Evolutionary conservation across 441 rosid genomes (phyloP).

Genomic region (Eruca vesicaria): DNA sequence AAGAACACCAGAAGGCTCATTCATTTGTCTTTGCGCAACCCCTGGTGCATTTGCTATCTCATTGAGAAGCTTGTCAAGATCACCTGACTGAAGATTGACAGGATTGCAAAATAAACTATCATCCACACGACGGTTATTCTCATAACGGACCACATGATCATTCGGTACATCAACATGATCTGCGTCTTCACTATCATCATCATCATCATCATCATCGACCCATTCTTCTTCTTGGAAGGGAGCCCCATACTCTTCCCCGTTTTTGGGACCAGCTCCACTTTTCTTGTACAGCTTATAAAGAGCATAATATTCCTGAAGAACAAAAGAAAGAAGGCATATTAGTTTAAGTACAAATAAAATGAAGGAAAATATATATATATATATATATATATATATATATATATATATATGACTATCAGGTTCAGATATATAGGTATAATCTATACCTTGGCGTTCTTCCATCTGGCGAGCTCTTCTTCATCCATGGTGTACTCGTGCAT

Average conservation of each 20-base stretch:
- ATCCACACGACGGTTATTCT: neutral
- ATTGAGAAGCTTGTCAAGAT: neutral
- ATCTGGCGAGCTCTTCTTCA: slow-evolving; percentile 73
- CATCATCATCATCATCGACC: neutral
- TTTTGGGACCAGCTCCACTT: neutral
- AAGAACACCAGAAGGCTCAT: neutral
- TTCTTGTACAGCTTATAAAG: neutral
- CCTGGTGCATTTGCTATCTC: neutral
- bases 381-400: too few species aligned
- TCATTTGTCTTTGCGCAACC: neutral
- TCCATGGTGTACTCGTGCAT: slow-evolving; percentile 86
- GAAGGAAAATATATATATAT: too few species aligned
- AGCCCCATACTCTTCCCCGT: neutral
- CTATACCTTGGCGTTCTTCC: slow-evolving; percentile 61
- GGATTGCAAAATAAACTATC: neutral
- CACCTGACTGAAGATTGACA: neutral
- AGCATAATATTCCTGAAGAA: neutral
- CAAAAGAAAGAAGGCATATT: neutral
- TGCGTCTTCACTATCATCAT: neutral
- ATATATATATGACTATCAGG: neutral
- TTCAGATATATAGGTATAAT: too few species aligned
- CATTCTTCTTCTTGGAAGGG: neutral
- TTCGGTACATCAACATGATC: neutral
- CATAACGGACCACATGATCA: neutral
- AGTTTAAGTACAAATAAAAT: neutral